Base-by-base conservation (phyloP, 2,329 filamentous ascomycete genomes). In the Exserohilum turcica region DNA sequence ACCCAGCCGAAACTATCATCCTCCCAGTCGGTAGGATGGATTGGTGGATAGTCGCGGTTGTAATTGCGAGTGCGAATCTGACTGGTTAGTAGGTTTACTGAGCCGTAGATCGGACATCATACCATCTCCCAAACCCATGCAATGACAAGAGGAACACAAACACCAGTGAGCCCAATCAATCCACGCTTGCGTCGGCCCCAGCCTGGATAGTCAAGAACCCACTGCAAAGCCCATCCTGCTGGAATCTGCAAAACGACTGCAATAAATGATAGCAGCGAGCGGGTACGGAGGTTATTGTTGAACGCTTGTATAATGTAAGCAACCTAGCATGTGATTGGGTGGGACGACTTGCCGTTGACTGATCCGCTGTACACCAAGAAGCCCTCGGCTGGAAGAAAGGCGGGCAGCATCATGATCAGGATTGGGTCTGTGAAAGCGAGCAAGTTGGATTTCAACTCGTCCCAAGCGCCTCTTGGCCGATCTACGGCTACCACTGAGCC, bases 91-190 rank as follows among this genome's bases (percentile, higher is more conserved):
- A 45, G 3, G 15, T n/a, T 37, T 8, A 6, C 16, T 21, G 18
- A 3, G 1, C 6, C 28, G 4, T 31, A 16, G 13, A 38, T 4
- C 16, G 1, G 3, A 33, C n/a, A 27, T 8, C 8, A 1, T 48
- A 67, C 65, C 67, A 71, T 71, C 50, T 71, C 68, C 68, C 68
- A 71, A 0, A 68, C 49, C 67, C 67, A 71, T 0, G 68, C 68
- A 16, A 52, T 53, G 6, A 70, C 52, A 15, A 71, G 54, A 43
- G 67, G 67, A 2, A 67, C 59, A 16, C 54, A 54, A 18, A 71
- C 66, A 19, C 59, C 29, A 6, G 64, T 68, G n/a, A 70, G 46
- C 3, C 67, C 67, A 12, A 69, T 52, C 2, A 70, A 43, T 36
- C 66, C 66, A 12, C 67, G 64, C 45, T 69, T 70, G 15, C 65